These are phyloP conservation scores for Penicillium concentricum DNA, from an alignment of 2,329 filamentous ascomycete species.

Conservation along the genomic window DNA sequence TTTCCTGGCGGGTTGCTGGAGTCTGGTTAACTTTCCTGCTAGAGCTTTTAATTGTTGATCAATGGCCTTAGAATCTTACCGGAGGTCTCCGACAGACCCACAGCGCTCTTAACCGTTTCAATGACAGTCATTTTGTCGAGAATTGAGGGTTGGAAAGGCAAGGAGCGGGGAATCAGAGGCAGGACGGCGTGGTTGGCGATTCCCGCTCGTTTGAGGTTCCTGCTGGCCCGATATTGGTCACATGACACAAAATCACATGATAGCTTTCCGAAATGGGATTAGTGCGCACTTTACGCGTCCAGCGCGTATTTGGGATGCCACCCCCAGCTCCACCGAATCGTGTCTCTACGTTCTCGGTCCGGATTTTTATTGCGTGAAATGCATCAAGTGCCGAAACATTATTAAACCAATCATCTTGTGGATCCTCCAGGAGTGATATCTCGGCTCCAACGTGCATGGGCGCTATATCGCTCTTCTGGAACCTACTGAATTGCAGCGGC, in stretches of 20 bases:
- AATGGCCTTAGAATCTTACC: conserved; percentile 36
- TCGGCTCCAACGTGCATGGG: conserved; percentile 10
- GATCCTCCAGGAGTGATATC: conserved; percentile 11
- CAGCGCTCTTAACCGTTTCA: conserved; percentile 50
- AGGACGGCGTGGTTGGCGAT: conserved; percentile 27
- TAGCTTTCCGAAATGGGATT: conserved; percentile 6
- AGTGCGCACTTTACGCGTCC: conserved; percentile 43
- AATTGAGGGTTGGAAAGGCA: conserved; percentile 14
- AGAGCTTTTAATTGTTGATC: conserved; percentile 10
- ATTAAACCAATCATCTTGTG: conserved; percentile 11
- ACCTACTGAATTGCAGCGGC: conserved; percentile 22
- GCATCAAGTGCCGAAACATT: conserved; percentile 13
- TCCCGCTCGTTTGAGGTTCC: conserved; percentile 30
- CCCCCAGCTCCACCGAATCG: conserved; percentile 29
- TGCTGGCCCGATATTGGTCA: conserved; percentile 25
- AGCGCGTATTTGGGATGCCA: conserved; percentile 35
- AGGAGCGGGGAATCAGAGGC: conserved; percentile 19
- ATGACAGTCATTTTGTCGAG: conserved; percentile 45
- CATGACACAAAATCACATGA: conserved; percentile 22
- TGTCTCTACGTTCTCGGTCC: conserved; percentile 28
- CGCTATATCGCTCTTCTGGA: conserved; percentile 22
- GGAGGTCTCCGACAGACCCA: conserved; percentile 44
- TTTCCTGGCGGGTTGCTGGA: conserved; percentile 67
- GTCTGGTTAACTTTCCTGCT: conserved; percentile 16
- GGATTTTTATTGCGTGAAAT: conserved; percentile 17